phyloP scores from a whole-genome alignment of 768 basidiomycete genomes.

The Suillus alpinus region DNA sequence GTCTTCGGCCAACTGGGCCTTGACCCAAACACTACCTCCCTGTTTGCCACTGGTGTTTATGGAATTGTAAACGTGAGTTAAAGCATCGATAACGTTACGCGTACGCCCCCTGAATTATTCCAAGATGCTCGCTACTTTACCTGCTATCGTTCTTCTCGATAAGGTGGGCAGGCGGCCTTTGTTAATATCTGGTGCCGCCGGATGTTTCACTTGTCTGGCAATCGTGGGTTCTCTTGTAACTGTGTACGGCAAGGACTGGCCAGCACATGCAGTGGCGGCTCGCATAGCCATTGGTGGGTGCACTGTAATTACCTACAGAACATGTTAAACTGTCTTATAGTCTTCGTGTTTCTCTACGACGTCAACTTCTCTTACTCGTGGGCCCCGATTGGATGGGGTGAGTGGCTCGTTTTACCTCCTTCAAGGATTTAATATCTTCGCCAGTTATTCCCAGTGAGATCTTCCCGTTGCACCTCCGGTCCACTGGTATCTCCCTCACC shows the following conservation, averaged over 20 bases:
- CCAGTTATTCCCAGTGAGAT: conserved; percentile 39
- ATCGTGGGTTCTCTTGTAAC: conserved; percentile 29
- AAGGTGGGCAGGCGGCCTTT: conserved; percentile 38
- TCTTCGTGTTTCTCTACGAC: conserved; percentile 39
- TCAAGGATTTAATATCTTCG: conserved; percentile 9
- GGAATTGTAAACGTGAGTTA: conserved; percentile 32
- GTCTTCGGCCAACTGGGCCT: conserved; percentile 42
- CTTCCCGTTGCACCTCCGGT: conserved; percentile 40
- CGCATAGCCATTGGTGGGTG: conserved; percentile 28
- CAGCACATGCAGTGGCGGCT: conserved; percentile 25
- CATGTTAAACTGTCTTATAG: conserved; percentile 20
- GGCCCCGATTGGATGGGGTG: conserved; percentile 31
- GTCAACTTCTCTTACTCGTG: conserved; percentile 34
- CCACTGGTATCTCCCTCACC: conserved; percentile 40
- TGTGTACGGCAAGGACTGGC: conserved; percentile 27
- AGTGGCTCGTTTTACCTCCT: neutral
- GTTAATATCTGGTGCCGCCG: conserved; percentile 38
- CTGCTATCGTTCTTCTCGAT: conserved; percentile 36
- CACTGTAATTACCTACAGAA: conserved; percentile 13
- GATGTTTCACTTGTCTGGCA: conserved; percentile 27
- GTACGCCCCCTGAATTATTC: neutral
- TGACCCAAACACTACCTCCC: conserved; percentile 37
- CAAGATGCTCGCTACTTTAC: conserved; percentile 34
- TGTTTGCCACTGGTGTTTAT: conserved; percentile 41
- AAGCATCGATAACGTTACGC: too few species aligned